Base-by-base conservation (phyloP, 2,329 filamentous ascomycete genomes). In the Sclerotinia nivalis region DNA sequence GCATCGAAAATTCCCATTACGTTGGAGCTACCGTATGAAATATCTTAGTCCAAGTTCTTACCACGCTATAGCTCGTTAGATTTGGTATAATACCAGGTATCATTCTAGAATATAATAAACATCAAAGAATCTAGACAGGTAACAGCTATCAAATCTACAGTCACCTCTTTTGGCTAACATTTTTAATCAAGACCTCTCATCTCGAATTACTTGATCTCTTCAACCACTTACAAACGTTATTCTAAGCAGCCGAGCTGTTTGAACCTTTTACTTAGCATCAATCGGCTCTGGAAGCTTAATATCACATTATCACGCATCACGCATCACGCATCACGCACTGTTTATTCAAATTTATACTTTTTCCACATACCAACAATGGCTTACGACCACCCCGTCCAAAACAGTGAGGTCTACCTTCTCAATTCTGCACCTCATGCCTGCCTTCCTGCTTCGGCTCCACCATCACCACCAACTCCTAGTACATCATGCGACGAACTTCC, bases 351-450 rank as follows among this genome's bases (percentile, higher is more conserved):
- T 55, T 58, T 47, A 66, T 43, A 34, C 66, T 66, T 62, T 25
- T 34, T 47, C 20, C 56, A 67, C 55, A 70, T 18, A 68, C n/a
- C 45, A 67, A 71, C 55, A 58, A 77, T 77, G 77, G 71, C 72
- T n/a, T 68, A 72, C 59, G 74, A 77, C 62, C 72, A 76, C 43
- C 77, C 77, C 2, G 73, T 79, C 28, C 74, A 77, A 52, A 79
- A 78, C 59, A 79, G 78, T 70, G 78, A 78, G 75, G 78, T 79
- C 20, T 79, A 78, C 72, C 71, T 79, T 74, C 72, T 77, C 58
- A 73, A 73, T 68, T 70, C 73, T 18, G 69, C 73, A 28, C 52
- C 62, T 22, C 75, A 77, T 52, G 28, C 69, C 25, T 72, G 67
- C 47, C 56, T 55, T 20, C 67, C 70, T 5, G 61, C 74, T n/a